Evolutionary conservation across 148 eudicot genomes (phyloP).

Genomic region (Dysphania ambrosioides): DNA sequence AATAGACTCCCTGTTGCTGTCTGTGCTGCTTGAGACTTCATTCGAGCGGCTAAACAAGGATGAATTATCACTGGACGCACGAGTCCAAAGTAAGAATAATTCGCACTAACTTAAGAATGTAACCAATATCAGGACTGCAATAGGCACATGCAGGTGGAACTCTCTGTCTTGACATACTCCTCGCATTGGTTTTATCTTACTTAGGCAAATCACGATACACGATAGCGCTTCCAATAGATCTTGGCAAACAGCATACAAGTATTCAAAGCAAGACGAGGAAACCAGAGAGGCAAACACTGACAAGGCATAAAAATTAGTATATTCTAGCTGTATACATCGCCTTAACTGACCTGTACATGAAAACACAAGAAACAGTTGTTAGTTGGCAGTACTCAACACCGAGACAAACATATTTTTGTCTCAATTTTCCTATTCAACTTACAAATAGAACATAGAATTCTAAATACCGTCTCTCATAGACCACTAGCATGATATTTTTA

Average conservation of each 20-base stretch:
- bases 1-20: slow-evolving; percentile 50
- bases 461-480: neutral
- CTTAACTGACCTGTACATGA: neutral
- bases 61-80: slow-evolving; percentile 60
- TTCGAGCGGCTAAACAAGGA: slow-evolving; percentile 54
- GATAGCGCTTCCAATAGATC: slow-evolving; percentile 47
- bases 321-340: no score
- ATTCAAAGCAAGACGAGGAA: neutral
- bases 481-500: neutral
- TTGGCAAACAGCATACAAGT: slow-evolving; percentile 32
- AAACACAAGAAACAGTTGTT: neutral
- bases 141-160: slow-evolving; percentile 13
- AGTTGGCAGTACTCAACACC: neutral
- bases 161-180: slow-evolving; percentile 21
- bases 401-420: neutral
- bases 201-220: slow-evolving; percentile 37
- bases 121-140: slow-evolving; percentile 14
- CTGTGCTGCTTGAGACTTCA: slow-evolving; percentile 45
- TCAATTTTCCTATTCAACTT: neutral
- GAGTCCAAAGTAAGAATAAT: slow-evolving; percentile 39
- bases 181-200: slow-evolving; percentile 31
- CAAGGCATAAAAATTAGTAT: neutral
- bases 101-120: slow-evolving; percentile 16
- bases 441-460: neutral
- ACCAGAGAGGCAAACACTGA: neutral